Base-by-base conservation (phyloP, 2,329 filamentous ascomycete species). In the Calonectria hongkongensis region DNA sequence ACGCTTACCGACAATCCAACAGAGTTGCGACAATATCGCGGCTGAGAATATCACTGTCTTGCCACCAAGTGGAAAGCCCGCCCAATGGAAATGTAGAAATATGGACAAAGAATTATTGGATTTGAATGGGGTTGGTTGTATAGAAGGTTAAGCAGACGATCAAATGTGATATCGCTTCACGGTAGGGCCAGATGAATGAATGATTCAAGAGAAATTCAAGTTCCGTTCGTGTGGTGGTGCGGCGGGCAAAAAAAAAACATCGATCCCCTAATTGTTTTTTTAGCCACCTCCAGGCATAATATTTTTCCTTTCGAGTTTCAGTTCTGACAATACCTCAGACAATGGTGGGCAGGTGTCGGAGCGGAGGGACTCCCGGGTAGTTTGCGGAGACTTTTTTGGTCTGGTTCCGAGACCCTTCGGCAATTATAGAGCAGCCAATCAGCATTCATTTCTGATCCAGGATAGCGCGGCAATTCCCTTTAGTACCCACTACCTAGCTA, bases 21-120 rank as follows among this genome's bases (percentile, higher is more conserved):
- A 63, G 58, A 63, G 58, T 4, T 63, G 58, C n/a, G 58, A 63
- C 25, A 63, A 63, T 25, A 47, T 63, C 8, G 13, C 12, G 25
- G 58, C 58, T 7, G 15, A 63, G 21, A 63, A 63, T 33, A 41
- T 63, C 2, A 47, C 41, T 6, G 41, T 63, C 4, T 13, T 33
- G n/a, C 39, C 58, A 21, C 58, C 58, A 33, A 63, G 58, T 28
- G 58, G 41, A 25, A 63, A 63, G 9, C 58, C 27, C 0, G 58
- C 39, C 4, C 58, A 47, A 3, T 63, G 58, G 58, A 63, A 63
- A 47, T 63, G 58, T 25, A 63, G 58, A 63, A 63, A 63, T 16
- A 63, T 63, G 58, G 41, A 63, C 12, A 30, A 30, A 16, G 58
- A 63, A 13, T 28, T 63, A 3, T 16, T 63, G 5, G 58, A 47